Evolutionary conservation across 805 yeast genomes (phyloP), one percentile per base, ranked within the genome.

Genomic region (Saccharomyces kudriavzevii): DNA sequence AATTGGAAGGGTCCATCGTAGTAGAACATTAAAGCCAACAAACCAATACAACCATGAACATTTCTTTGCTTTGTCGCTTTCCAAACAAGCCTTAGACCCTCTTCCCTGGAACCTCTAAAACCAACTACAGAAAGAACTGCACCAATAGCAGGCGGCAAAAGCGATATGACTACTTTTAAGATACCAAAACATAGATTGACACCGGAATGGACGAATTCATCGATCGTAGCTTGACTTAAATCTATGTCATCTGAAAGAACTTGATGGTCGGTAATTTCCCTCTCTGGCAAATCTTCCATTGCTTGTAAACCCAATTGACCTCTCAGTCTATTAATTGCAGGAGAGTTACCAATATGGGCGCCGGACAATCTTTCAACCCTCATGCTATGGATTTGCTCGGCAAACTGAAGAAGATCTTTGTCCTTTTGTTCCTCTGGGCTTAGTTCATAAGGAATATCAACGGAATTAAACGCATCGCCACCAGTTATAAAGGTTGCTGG

Each of bases 1-100:
- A 89, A 89, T 68, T 91, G 97, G 69, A 92, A 85, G 2, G 97
- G 98, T 1, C 98, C 97, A 67, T 92, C 97, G 66, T 91, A 94
- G 66, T 89, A 92, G 29, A 89, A 88, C 59, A 92, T 75, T 49
- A 92, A 74, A 8, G 87, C 91, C 53, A 91, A 74, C n/a, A 90
- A 71, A 1, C 96, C 97, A 58, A 92, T 79, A 54, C 94, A 91
- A 45, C 98, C 97, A 68, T 92, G 97, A 55, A 94, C 85, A 63
- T 94, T 94, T 63, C 95, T 77, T 57, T 82, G 82, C 49, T 83
- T 80, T 0, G 96, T 83, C 0, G 96, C 85, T 59, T 80, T 80
- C 99, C 99, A 92, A 26, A 94, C 83, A 82, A 90, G 80, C 57
- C 79, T 77, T 54, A 92, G 74, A 0, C 97, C 97, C 13, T 78